These are phyloP conservation scores for Thelonectria blattea DNA, from an alignment of 2,329 filamentous ascomycete genomes.

Conservation along the genomic window DNA sequence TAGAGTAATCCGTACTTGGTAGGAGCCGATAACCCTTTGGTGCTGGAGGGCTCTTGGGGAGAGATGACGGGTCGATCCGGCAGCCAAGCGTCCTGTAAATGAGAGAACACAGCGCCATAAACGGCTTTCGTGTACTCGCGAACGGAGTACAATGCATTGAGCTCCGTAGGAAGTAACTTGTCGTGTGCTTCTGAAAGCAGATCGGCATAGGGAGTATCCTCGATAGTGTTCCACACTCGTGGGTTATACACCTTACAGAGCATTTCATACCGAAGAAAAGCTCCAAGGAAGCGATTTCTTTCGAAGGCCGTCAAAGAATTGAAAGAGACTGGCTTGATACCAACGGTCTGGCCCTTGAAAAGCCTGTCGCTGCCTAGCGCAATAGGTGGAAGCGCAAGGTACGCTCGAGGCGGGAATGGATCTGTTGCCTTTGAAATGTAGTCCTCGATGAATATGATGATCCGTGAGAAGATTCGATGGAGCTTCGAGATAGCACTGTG, in stretches of 20 bases:
- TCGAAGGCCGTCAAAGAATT: neutral
- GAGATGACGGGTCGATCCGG: neutral
- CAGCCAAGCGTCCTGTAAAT: neutral
- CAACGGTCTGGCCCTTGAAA: too few species aligned
- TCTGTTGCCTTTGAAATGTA: neutral
- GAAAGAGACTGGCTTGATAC: neutral
- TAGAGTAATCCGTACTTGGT: neutral
- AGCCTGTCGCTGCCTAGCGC: too few species aligned
- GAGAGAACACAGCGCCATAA: neutral
- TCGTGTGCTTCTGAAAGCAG: too few species aligned
- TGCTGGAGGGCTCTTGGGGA: neutral
- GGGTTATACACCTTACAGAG: neutral
- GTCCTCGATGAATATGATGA: neutral
- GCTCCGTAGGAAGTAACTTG: neutral
- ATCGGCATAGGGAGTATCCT: too few species aligned
- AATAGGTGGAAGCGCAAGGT: neutral
- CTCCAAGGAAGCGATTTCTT: neutral
- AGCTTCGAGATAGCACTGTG: too few species aligned
- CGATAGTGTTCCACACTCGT: too few species aligned
- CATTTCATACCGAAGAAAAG: neutral
- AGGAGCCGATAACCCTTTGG: neutral
- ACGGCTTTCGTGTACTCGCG: neutral
- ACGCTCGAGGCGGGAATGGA: neutral
- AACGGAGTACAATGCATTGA: neutral
- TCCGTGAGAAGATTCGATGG: too few species aligned